Percentiles rank a stretch among this genome's conserved stretches.
Evolutionary conservation across 1,284 basidiomycete genomes (phyloP).

Genomic region (Exobasidium rhododendri): DNA sequence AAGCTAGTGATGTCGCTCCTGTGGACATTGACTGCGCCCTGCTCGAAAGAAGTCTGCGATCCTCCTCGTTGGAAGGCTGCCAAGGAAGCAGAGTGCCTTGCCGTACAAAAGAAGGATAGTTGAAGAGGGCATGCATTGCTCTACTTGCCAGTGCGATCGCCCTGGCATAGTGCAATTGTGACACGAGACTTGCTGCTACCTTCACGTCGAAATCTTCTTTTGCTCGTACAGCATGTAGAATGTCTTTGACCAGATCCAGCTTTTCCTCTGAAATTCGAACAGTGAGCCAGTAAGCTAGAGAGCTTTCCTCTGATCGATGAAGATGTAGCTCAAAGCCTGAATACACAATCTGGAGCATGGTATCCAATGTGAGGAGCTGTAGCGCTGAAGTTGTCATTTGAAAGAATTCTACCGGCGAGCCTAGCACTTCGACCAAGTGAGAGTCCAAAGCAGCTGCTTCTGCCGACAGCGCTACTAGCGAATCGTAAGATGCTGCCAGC

Average conservation of each 20-base stretch:
- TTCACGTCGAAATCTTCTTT: not conserved
- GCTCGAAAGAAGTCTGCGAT: not conserved
- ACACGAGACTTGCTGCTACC: not conserved
- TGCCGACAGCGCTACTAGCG: conserved; percentile 28
- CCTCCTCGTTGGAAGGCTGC: not conserved
- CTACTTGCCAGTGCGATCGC: not conserved
- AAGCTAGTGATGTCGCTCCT: not conserved
- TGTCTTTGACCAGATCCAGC: not conserved
- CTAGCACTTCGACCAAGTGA: conserved; percentile 9
- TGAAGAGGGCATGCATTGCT: not conserved
- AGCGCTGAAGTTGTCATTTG: conserved; percentile 54
- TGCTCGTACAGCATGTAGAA: not conserved
- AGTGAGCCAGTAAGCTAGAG: conserved; percentile 71
- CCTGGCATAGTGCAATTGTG: not conserved
- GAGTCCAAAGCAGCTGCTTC: conserved; percentile 28
- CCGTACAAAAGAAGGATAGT: not conserved
- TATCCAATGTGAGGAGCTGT: conserved; percentile 64
- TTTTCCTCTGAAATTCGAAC: conserved; percentile 1
- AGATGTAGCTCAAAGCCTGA: conserved; percentile 74
- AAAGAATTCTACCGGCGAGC: conserved; percentile 18
- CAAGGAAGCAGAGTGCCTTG: not conserved
- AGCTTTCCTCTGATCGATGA: conserved; percentile 66
- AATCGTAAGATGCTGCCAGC: conserved; percentile 26
- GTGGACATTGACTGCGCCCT: too few relatives aligned
- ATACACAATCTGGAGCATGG: conserved; percentile 67